Base-by-base conservation (phyloP, 306 rosid genomes). In the Vachellia pachyceras region DNA sequence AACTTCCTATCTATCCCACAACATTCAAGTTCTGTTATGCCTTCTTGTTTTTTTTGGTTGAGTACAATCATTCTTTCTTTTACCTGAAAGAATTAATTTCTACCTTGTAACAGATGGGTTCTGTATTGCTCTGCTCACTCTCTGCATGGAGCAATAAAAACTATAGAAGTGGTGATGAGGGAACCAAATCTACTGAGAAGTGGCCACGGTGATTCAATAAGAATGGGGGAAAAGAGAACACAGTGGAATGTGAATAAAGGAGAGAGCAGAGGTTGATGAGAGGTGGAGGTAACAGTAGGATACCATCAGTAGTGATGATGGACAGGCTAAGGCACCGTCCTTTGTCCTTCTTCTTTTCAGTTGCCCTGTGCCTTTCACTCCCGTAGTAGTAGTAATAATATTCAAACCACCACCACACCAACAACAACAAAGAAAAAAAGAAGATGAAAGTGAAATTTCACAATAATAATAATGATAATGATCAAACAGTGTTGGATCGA, bases 311-410 rank as follows among this genome's bases (percentile, higher is more conserved):
- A 65, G 75, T 29, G 69, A 3, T 13, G 2, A 71, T 67, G 71
- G 52, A 42, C 17, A 15, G 77, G 40, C 33, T n/a, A 75, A 55
- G 80, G 72, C 40, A 68, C 41, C 23, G 11, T 8, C 63, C 29
- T 20, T 2, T 20, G 13, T 55, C 63, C 2, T 29, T 0, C 72
- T 18, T 7, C 10, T 3, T 5, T 7, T 67, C n/a, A 15, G 81
- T 14, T 69, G 77, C 58, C 2, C 13, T 5, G 77, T 75, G 61
- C 73, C 71, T 69, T 55, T 68, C 84, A 55, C 63, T 42, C 33
- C n/a, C 35, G 11, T 57, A n/a, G n/a, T n/a, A n/a, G n/a, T n/a
- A n/a, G n/a, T n/a, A n/a, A n/a, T n/a, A 57, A 64, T 17, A 57
- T 57, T 61, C 22, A 6, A 44, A 58, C 20, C 23, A 18, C 33